Evolutionary conservation across 106 monocot genomes (phyloP), one percentile per base, ranked within the genome.

Genomic region (Allium cepa): DNA sequence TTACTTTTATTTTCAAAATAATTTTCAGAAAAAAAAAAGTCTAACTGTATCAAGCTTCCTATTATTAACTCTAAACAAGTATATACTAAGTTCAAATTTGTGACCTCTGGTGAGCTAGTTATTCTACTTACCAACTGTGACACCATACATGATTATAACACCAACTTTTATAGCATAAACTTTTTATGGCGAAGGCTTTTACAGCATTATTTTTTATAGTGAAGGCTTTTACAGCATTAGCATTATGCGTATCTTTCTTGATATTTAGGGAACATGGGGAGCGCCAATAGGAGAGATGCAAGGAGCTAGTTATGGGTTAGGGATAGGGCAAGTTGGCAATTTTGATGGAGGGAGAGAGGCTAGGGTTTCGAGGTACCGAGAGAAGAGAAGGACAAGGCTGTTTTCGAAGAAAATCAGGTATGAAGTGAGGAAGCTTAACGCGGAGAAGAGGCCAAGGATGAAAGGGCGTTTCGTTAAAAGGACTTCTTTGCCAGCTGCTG

Each of bases 351-450:
- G 78, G 6, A 77, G 94, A 49, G 80, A 94, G 53, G 94, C 94
- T 61, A 87, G 87, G 71, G 94, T 94, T 77, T 71, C 80, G 63
- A 87, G 90, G 80, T 94, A 94, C 82, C 53, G 80, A 27, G 94
- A 94, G 78, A 94, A 94, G 87, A 71, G 94, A 51, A 76, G 94
- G 78, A 90, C 84, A 49, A 77, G 94, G 79, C 78, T 94, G 46
- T 94, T 94, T 74, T 74, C 87, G 50, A 90, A 90, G 80, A 94
- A 90, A 84, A 94, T 94, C 26, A 60, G 90, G 60, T 94, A 94
- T 79, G 94, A 94, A 84, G 90, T 94, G 53, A 69, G 94, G 73
- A 94, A 94, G 82, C 82, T 94, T 56, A 94, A 94, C 72, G 90
- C 94, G 7, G 94, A 94, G 90, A 94, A 94, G 87, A 77, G 94